Evolutionary conservation across 768 basidiomycete species (phyloP).

Genomic region (Mycena sanguinolenta): DNA sequence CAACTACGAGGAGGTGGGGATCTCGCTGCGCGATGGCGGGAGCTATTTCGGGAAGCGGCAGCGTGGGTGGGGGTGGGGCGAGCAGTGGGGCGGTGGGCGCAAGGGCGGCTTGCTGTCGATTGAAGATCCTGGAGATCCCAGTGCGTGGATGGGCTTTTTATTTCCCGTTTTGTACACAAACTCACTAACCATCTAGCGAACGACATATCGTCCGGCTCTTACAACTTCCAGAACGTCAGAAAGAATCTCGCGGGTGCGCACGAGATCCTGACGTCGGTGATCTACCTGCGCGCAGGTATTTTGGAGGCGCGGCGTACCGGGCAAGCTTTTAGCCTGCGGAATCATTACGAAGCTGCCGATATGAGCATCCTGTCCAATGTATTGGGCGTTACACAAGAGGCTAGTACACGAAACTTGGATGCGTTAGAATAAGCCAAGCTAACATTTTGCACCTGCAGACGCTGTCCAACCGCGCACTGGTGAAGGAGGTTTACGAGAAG

Average conservation of each 20-base stretch:
- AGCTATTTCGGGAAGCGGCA: constrained; percentile 87
- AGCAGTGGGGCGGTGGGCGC: constrained; percentile 52
- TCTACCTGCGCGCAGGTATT: constrained; percentile 75
- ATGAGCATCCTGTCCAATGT: constrained; percentile 85
- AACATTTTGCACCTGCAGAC: constrained; percentile 58
- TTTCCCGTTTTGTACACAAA: not conserved
- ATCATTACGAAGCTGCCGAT: constrained; percentile 65
- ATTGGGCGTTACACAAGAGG: constrained; percentile 88
- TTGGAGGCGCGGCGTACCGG: constrained; percentile 69
- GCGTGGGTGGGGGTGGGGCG: constrained; percentile 94
- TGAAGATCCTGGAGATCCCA: constrained; percentile 92
- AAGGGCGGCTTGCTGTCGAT: constrained; percentile 78
- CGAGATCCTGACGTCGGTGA: constrained; percentile 80
- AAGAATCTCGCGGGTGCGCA: constrained; percentile 87
- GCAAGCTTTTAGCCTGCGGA: constrained; percentile 58
- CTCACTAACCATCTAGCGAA: constrained; percentile 69
- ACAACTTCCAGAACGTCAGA: constrained; percentile 84
- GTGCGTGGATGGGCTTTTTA: constrained; percentile 64
- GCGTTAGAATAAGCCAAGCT: constrained; percentile 2
- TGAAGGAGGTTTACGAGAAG: constrained; percentile 77
- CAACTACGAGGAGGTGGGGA: constrained; percentile 91
- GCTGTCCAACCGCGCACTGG: constrained; percentile 77
- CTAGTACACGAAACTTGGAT: constrained; percentile 46
- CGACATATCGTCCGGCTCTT: constrained; percentile 93
- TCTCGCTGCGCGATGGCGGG: constrained; percentile 90